Percentiles rank a stretch among this genome's conserved stretches.
These are phyloP conservation scores for Pseudoscleropodium purum DNA, from an alignment of 225 moss, liverwort and hornwort species.

Conservation along the genomic window DNA sequence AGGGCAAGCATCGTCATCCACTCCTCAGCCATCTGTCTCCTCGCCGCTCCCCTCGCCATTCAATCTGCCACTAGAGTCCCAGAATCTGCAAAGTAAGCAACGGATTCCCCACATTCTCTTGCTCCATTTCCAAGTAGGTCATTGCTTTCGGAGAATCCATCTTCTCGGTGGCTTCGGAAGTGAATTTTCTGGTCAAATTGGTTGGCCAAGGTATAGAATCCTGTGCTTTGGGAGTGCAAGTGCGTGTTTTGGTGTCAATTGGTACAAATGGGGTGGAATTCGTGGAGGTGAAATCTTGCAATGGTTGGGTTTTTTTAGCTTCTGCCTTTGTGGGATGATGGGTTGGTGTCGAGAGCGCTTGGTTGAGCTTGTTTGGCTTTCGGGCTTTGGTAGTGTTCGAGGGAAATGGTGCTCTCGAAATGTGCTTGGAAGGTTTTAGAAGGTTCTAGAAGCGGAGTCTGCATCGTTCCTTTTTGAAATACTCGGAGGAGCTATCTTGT, in stretches of 20 bases:
- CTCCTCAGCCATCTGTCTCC: background rate
- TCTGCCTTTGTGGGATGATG: background rate
- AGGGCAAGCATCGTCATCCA: background rate
- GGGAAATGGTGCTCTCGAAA: background rate
- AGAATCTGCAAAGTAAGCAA: background rate
- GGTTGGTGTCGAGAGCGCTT: background rate
- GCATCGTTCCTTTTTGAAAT: background rate
- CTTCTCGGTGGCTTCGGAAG: background rate
- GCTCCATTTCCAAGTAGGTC: background rate
- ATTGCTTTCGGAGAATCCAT: background rate
- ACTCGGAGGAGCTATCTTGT: background rate
- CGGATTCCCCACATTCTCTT: background rate
- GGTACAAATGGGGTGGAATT: background rate
- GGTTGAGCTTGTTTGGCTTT: background rate
- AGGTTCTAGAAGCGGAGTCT: background rate
- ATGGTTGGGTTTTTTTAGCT: background rate
- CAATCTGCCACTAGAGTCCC: background rate
- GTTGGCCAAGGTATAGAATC: background rate
- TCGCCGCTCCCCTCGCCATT: background rate
- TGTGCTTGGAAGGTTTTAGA: no score
- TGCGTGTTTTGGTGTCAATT: background rate
- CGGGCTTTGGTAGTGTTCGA: background rate
- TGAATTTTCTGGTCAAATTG: background rate
- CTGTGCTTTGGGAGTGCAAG: background rate
- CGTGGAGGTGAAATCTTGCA: background rate